Conservation (phyloP, 495 filamentous ascomycete genomes). For the Tuber calosporum region DNA sequence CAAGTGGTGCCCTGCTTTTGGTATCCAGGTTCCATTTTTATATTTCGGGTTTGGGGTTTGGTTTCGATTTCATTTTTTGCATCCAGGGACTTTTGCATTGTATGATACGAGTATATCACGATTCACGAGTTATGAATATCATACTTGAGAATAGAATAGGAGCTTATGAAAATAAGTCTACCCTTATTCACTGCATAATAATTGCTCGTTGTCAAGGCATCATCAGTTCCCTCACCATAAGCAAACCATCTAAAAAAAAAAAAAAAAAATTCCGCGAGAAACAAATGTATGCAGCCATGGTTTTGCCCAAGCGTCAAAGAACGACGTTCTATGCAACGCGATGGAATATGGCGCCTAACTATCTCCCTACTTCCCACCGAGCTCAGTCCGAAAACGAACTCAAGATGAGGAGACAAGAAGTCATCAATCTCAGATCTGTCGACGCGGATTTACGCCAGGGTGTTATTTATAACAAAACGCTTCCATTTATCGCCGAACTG, state of each 20-base stretch:
- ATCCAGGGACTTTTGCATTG: background rate
- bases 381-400: conserved; percentile 25
- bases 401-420: conserved; percentile 10
- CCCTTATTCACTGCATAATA: background rate
- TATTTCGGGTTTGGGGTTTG: background rate
- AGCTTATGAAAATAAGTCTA: background rate
- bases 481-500: conserved; percentile 32
- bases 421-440: conserved; percentile 27
- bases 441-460: conserved; percentile 32
- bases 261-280: background rate
- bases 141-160: background rate
- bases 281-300: conserved; percentile 35
- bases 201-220: background rate
- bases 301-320: conserved; percentile 35
- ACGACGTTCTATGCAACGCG: conserved; percentile 39
- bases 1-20: background rate
- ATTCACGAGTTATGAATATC: background rate
- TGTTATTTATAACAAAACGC: conserved; percentile 10
- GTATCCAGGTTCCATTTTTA: background rate
- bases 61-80: conserved; percentile 1
- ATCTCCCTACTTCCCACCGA: conserved; percentile 14
- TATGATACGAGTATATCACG: conserved; percentile 4
- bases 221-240: background rate
- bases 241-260: background rate
- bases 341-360: conserved; percentile 32